phyloP scores from a whole-genome alignment of 129 eudicot genomes.

The Sambucus nigra region DNA sequence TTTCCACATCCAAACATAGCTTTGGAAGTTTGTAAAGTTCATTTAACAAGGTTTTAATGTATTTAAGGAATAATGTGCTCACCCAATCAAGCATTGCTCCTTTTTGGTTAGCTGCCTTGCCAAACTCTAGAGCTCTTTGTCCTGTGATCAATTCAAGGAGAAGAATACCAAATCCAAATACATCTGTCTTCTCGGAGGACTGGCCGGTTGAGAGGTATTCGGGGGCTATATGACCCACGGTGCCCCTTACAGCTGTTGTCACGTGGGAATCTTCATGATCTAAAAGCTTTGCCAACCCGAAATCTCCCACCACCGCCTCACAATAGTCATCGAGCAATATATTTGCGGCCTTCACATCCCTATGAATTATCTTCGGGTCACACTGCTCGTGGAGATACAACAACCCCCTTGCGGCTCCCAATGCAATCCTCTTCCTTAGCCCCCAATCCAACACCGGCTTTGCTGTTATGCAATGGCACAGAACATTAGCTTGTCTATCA shows the following conservation, averaged over 20 bases:
- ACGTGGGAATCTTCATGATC: constrained; percentile 86
- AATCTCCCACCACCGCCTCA: constrained; percentile 95
- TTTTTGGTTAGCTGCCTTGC: constrained; percentile 78
- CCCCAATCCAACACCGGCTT: constrained; percentile 81
- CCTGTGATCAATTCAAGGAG: constrained; percentile 81
- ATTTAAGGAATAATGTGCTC: constrained; percentile 6
- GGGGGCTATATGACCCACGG: constrained; percentile 91
- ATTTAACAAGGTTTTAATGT: too few relatives aligned
- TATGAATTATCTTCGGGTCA: constrained; percentile 86
- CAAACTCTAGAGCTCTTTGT: constrained; percentile 69
- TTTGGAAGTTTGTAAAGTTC: too few relatives aligned
- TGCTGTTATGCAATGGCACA: too few relatives aligned
- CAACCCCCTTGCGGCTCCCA: constrained; percentile 80
- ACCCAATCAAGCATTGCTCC: constrained; percentile 94
- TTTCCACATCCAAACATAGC: too few relatives aligned
- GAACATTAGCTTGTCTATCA: too few relatives aligned
- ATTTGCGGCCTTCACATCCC: constrained; percentile 92
- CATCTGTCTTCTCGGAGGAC: constrained; percentile 85
- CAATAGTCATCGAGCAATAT: constrained; percentile 66
- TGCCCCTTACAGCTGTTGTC: constrained; percentile 84
- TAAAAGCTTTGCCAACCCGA: constrained; percentile 81
- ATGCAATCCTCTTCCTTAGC: constrained; percentile 59
- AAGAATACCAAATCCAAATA: constrained; percentile 81
- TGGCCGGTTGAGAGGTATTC: constrained; percentile 91
- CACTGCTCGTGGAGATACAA: constrained; percentile 89